Evolutionary conservation across 2,329 filamentous ascomycete species (phyloP), one percentile per base, ranked within the genome.

Genomic region (Acrocalymma vagum): DNA sequence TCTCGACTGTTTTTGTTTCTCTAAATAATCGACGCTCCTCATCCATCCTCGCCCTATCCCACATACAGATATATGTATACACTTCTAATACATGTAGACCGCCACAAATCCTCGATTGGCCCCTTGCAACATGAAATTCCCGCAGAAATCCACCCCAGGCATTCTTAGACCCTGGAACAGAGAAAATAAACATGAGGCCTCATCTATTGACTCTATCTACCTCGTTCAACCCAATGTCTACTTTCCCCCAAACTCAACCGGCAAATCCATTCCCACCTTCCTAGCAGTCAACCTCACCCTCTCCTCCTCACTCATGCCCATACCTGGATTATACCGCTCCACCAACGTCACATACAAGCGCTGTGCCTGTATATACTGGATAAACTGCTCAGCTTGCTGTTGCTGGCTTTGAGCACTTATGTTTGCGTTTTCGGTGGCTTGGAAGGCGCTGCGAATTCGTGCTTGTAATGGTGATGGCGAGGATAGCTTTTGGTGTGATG

Each of bases 311-410:
- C 87, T 84, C 86, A 96, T 89, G 54, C 83, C 82, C 84, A 95
- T 90, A 13, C 92, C 91, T 0, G 91, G 91, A 70, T 97, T 97
- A 73, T 99, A 97, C 58, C 92, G 81, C 72, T 96, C 92, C 24
- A 97, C 70, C 28, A 97, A 74, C 11, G 83, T 86, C 17, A 83
- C 81, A 69, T 97, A 96, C 65, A 83, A 82, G 36, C 92, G 79
- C 76, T 99, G 94, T n/a, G 92, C 86, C 57, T 83, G 83, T 14
- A 94, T 79, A 67, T 96, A 97, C 42, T 84, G 80, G 17, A 91
- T 72, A 54, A 90, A 84, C 70, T 97, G 90, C 51, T 90, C 83
- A n/a, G 84, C 86, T 54, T 89, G 71, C n/a, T 72, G 63, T 17
- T 52, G 61, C 53, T 62, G 66, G 38, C 45, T 43, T 3, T 37